Evolutionary conservation across 1,139 yeast genomes (phyloP).

Genomic region (Kodamaea ohmeri): DNA sequence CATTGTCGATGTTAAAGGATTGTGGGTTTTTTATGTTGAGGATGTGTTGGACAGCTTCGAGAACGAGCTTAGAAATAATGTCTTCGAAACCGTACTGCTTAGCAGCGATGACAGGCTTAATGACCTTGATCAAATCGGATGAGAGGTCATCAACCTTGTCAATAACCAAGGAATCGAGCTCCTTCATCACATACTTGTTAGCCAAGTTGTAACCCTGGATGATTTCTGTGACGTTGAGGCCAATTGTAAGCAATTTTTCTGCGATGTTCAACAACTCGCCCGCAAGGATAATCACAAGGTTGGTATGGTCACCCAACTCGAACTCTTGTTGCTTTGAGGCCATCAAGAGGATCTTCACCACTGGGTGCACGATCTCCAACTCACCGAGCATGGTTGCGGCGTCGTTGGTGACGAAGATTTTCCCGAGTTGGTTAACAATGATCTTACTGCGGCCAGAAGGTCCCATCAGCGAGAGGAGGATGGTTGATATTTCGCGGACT

Average conservation of each 20-base stretch:
- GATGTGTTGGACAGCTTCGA: slow-evolving; percentile 79
- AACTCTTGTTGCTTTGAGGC: slow-evolving; percentile 95
- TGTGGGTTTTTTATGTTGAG: slow-evolving; percentile 63
- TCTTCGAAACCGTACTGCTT: slow-evolving; percentile 92
- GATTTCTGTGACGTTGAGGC: slow-evolving; percentile 86
- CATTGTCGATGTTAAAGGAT: slow-evolving; percentile 72
- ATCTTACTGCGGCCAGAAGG: slow-evolving; percentile 97
- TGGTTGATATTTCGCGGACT: slow-evolving; percentile 85
- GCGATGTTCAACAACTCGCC: slow-evolving; percentile 86
- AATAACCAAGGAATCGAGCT: slow-evolving; percentile 63
- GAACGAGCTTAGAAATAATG: slow-evolving; percentile 70
- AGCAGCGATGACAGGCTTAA: slow-evolving; percentile 86
- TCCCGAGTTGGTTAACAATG: slow-evolving; percentile 78
- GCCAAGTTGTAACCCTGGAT: slow-evolving; percentile 89
- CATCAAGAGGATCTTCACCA: slow-evolving; percentile 93
- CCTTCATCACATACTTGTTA: slow-evolving; percentile 64
- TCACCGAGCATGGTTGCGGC: slow-evolving; percentile 96
- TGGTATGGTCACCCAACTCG: slow-evolving; percentile 60
- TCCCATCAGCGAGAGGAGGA: slow-evolving; percentile 93
- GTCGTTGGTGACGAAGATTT: slow-evolving; percentile 87
- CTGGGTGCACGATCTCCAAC: slow-evolving; percentile 94
- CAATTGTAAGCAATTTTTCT: slow-evolving; percentile 78
- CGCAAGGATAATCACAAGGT: slow-evolving; percentile 60
- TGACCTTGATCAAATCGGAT: slow-evolving; percentile 65
- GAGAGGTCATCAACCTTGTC: slow-evolving; percentile 60